phyloP scores from a whole-genome alignment of 371 early-diverging fungal genomes.

The Mucor racemosus region DNA sequence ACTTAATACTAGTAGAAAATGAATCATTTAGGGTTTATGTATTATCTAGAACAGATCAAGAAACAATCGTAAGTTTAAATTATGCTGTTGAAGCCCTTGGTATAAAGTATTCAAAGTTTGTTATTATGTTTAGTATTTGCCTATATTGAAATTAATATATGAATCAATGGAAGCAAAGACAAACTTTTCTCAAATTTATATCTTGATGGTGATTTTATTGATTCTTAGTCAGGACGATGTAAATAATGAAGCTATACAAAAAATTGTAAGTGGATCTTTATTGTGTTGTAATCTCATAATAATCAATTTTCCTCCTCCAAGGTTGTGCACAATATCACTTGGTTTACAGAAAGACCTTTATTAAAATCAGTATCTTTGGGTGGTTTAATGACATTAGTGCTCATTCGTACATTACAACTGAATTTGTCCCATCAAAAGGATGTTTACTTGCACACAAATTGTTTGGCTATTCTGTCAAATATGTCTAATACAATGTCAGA shows the following conservation, averaged over 20 bases:
- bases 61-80: slow-evolving; percentile 60
- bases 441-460: slow-evolving; percentile 71
- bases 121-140: slow-evolving; percentile 57
- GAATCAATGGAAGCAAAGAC: slow-evolving; percentile 67
- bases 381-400: slow-evolving; percentile 64
- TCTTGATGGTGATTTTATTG: slow-evolving; percentile 66
- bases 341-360: slow-evolving; percentile 76
- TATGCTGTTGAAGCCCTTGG: background rate
- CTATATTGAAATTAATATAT: slow-evolving; percentile 70
- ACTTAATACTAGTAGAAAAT: slow-evolving; percentile 72
- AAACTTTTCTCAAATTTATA: slow-evolving; percentile 71
- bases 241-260: slow-evolving; percentile 76
- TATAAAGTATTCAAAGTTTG: background rate
- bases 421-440: slow-evolving; percentile 77
- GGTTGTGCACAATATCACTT: slow-evolving; percentile 65
- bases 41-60: slow-evolving; percentile 77
- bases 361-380: slow-evolving; percentile 72
- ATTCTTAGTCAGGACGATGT: slow-evolving; percentile 76
- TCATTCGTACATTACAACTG: slow-evolving; percentile 69
- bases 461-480: slow-evolving; percentile 70
- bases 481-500: slow-evolving; percentile 66
- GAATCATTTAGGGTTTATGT: slow-evolving; percentile 74
- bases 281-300: background rate
- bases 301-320: slow-evolving; percentile 14
- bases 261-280: slow-evolving; percentile 56